A percentile compares a stretch with the other conserved stretches of the same genome.
These are phyloP conservation scores for Antitrichia curtipendula DNA, from an alignment of 225 moss, liverwort and hornwort species.

Conservation along the genomic window DNA sequence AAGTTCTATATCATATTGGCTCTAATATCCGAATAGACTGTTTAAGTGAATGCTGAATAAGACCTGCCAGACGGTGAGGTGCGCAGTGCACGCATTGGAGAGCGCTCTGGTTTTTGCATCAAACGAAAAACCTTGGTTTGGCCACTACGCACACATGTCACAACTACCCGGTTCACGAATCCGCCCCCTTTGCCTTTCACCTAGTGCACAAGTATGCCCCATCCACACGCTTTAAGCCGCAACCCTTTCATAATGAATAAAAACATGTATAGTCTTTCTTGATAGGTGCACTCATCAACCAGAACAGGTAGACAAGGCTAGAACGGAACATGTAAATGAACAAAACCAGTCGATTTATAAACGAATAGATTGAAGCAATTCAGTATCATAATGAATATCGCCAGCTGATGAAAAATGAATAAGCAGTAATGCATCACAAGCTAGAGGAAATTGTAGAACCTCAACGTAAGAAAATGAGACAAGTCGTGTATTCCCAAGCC, in stretches of 20 bases:
- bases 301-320: background rate
- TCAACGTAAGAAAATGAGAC: constrained; percentile 89
- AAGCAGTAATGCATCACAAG: background rate
- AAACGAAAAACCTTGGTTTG: constrained; percentile 80
- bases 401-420: background rate
- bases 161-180: constrained; percentile 73
- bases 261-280: background rate
- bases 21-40: background rate
- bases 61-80: constrained; percentile 99
- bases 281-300: background rate
- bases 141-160: constrained; percentile 89
- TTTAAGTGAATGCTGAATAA: background rate
- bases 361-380: background rate
- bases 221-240: background rate
- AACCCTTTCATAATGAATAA: background rate
- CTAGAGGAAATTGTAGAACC: constrained; percentile 26
- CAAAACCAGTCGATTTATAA: background rate
- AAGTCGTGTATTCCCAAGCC: constrained; percentile 90
- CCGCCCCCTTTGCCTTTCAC: constrained; percentile 99
- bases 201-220: constrained; percentile 21
- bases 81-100: constrained; percentile 92
- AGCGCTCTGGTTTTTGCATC: constrained; percentile 91
- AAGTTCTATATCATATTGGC: background rate
- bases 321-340: background rate
- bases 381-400: background rate